Evolutionary conservation across 306 rosid species (phyloP), one percentile per base, ranked within the genome.

Genomic region (Ziziphus jujuba): DNA sequence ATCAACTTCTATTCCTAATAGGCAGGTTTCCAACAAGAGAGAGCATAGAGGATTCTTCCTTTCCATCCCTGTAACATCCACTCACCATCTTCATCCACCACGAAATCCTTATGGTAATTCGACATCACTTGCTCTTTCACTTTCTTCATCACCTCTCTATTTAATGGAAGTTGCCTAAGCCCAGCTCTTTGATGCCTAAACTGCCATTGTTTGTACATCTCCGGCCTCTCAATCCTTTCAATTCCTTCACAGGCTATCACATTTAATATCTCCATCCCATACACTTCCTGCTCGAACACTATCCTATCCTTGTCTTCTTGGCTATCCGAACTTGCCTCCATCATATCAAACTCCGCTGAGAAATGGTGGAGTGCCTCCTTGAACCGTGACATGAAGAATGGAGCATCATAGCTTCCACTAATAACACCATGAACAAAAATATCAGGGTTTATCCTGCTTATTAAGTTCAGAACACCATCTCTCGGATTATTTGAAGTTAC

Each of bases 381-480:
- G 59, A 77, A 77, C 16, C 77, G 61, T 21, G 72, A 35, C 9
- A 58, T 8, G 63, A 77, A 77, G 72, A 77, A 71, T 2, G 81
- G 76, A 2, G 81, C 50, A 33, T 71, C 6, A n/a, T 65, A 65
- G 48, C 76, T 62, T 16, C 96, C 93, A 55, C 83, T 89, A 14
- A 72, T 76, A 11, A 89, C 64, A 34, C 89, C 93, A 47, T 87
- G 96, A 21, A 89, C 19, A 63, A 82, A 85, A 19, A 89, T 47
- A 69, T 76, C 83, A 20, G 96, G 96, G 58, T 83, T 84, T 20
- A 81, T 81, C 69, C 69, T 79, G 74, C 76, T 87, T 9, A 87
- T 74, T 82, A 89, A 52, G 66, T 73, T 85, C 45, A 89, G 70
- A 25, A 87, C 83, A 47, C 59, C 80, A 52, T 89, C 96, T 65